Evolutionary conservation across 345 rosid species (phyloP), one percentile per base, ranked within the genome.

Genomic region (Gossypium turneri): DNA sequence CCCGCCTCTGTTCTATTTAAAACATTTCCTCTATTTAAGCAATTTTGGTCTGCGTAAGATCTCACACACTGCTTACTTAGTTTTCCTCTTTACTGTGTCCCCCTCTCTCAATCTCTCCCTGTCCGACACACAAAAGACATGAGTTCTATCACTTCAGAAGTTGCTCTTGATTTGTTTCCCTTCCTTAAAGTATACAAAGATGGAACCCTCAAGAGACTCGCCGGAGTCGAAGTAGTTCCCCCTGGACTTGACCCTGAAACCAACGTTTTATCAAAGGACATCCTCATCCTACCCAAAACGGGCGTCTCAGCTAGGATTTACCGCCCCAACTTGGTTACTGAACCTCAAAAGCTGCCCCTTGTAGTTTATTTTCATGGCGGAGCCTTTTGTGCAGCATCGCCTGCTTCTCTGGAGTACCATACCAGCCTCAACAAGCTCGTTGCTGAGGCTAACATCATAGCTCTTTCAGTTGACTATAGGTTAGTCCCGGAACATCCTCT

Each of bases 321-420:
- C 82, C 81, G 82, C 41, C 94, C 96, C 22, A 74, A 72, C 15
- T 70, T 76, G 24, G 17, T 60, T 65, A 74, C 73, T 51, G 5
- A 72, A 0, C 44, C 59, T 11, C 67, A 76, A 20, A 88, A 84
- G 55, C 84, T 92, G 65, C 97, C 98, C 2, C 85, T 94, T 16
- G 87, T 85, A 15, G 75, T 92, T 44, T 94, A 92, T 81, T 84
- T 85, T 45, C 98, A 94, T 13, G 98, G 98, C 0, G 98, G 98
- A 9, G 97, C 87, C n/a, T 94, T 94, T 79, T 77, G 81, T 80
- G 72, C 88, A 19, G 45, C 92, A 4, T 85, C 97, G 12, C 19
- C 87, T 0, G 85, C 89, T 1, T 84, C 80, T 53, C 91, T 97
- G 48, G 66, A 29, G 65, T 94, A 92, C 87, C 98, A 94, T 45